Evolutionary conservation across 176 grass and related monocot genomes (phyloP).

Genomic region (Musa schizocarpa): DNA sequence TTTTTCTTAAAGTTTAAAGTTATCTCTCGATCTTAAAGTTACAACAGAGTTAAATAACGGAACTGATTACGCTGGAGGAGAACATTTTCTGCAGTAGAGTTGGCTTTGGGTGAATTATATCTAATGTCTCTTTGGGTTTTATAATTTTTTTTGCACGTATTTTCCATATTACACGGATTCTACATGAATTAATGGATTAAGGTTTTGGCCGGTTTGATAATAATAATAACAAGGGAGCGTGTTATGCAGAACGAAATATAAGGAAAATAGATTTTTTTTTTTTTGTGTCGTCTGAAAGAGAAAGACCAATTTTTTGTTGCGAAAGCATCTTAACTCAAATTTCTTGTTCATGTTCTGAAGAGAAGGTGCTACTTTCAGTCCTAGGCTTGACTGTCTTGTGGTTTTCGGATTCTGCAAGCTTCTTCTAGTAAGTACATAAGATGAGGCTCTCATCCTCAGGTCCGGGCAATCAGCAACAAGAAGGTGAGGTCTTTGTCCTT

Average conservation of each 20-base stretch:
- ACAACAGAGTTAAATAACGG: not conserved
- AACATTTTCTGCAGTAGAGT: not conserved
- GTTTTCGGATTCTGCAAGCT: not conserved
- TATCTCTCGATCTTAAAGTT: not conserved
- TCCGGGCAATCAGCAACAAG: constrained; percentile 7
- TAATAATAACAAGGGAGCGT: not conserved
- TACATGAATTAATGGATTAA: not conserved
- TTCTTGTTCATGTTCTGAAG: not conserved
- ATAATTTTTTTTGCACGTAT: not conserved
- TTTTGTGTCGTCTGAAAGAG: not conserved
- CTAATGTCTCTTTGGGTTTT: not conserved
- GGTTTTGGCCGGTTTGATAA: not conserved
- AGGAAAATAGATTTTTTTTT: not conserved
- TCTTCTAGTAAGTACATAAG: not conserved
- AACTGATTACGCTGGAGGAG: not conserved
- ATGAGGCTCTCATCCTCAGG: constrained; percentile 9
- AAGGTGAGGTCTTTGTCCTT: not conserved
- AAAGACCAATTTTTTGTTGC: not conserved
- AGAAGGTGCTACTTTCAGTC: not conserved
- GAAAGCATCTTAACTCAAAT: not conserved
- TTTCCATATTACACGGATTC: not conserved
- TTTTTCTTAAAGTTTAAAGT: not conserved
- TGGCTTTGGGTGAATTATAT: not conserved
- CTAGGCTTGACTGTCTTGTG: not conserved
- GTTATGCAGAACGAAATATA: not conserved